Percentiles rank a stretch among this genome's conserved stretches.
Evolutionary conservation across 2,329 filamentous ascomycete genomes (phyloP).

Genomic region (Sarocladium kiliense): DNA sequence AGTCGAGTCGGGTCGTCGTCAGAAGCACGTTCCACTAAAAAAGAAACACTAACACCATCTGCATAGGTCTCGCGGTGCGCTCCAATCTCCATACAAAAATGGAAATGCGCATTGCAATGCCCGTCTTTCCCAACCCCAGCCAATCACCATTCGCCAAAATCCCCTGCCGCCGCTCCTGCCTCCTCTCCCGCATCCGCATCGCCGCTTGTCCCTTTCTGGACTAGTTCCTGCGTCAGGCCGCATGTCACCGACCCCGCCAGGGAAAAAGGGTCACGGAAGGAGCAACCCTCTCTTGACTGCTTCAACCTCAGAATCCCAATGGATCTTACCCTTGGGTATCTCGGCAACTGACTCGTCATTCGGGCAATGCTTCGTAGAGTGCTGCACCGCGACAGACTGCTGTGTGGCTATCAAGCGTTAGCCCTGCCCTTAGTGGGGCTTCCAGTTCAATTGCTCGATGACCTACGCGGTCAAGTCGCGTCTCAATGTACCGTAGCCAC

Average conservation of each 20-base stretch:
- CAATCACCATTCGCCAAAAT: constrained; percentile 7
- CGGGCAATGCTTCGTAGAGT: no score
- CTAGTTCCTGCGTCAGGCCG: constrained; percentile 6
- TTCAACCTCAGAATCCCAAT: no score
- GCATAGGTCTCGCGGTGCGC: not conserved
- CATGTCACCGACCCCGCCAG: constrained; percentile 4
- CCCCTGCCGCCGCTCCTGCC: constrained; percentile 5
- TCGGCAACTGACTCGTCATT: no score
- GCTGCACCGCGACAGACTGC: no score
- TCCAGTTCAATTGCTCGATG: no score
- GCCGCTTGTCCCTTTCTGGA: constrained; percentile 1
- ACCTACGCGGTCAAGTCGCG: no score
- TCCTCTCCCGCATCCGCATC: constrained; percentile 8
- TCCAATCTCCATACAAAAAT: not conserved
- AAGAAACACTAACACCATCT: not conserved
- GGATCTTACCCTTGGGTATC: no score
- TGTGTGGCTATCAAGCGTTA: no score
- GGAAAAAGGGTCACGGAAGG: not conserved
- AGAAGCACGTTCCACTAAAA: constrained; percentile 8
- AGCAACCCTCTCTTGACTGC: no score
- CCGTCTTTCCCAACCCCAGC: not conserved
- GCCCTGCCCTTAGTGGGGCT: no score
- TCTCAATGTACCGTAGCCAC: no score
- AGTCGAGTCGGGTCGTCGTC: constrained; percentile 1
- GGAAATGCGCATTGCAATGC: not conserved